Evolutionary conservation across 192 early-diverging fungal species (phyloP).

Genomic region (Ambispora gerdemannii): DNA sequence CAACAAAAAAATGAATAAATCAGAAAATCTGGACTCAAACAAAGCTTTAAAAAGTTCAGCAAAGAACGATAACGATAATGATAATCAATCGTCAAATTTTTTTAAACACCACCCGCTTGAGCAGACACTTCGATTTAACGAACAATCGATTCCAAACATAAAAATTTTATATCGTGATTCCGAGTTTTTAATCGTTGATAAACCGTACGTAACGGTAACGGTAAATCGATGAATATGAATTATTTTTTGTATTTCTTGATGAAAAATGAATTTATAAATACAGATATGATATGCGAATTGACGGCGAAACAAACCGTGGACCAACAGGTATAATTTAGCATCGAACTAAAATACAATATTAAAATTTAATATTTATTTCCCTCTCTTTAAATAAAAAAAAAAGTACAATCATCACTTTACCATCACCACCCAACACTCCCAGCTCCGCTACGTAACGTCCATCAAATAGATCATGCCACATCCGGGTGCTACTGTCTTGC

Average conservation of each 20-base stretch:
- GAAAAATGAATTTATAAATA: not conserved
- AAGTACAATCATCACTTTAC: constrained; percentile 27
- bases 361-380: not conserved
- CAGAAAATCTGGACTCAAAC: too few relatives aligned
- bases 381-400: not conserved
- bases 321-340: not conserved
- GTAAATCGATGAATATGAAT: too few relatives aligned
- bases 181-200: constrained; percentile 39
- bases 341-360: not conserved
- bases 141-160: not conserved
- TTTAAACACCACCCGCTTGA: constrained; percentile 2
- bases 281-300: constrained; percentile 26
- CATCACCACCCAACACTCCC: constrained; percentile 32
- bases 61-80: too few relatives aligned
- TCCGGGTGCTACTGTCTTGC: constrained; percentile 41
- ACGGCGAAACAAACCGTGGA: constrained; percentile 8
- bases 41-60: too few relatives aligned
- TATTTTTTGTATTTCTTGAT: not conserved
- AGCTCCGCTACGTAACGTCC: constrained; percentile 36
- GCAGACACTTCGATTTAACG: constrained; percentile 2
- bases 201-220: constrained; percentile 32
- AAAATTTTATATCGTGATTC: constrained; percentile 32
- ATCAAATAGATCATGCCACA: constrained; percentile 45
- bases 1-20: too few relatives aligned
- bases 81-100: too few relatives aligned